A percentile compares a stretch with the other conserved stretches of the same genome.
Conservation (phyloP, 306 rosid species). For the Lablab purpureus region DNA sequence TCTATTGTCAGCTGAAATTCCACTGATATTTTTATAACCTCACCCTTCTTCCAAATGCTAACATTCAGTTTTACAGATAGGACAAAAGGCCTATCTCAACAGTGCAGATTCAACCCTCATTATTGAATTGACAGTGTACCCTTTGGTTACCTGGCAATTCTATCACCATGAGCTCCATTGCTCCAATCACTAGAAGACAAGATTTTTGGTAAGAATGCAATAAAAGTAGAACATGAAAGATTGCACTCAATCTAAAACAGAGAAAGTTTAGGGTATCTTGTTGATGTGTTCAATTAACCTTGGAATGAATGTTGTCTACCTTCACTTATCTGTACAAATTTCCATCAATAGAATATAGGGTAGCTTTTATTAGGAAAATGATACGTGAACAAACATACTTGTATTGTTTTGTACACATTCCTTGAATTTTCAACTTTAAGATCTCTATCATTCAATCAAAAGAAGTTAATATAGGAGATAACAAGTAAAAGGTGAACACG, state of each 20-base stretch:
- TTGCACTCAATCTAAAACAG: background rate
- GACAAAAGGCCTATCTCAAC: slow-evolving; percentile 65
- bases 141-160: slow-evolving; percentile 62
- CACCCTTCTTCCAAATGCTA: slow-evolving; percentile 32
- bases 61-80: slow-evolving; percentile 33
- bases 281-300: slow-evolving; percentile 29
- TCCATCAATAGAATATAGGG: slow-evolving; percentile 19
- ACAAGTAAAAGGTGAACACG: background rate
- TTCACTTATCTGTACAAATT: slow-evolving; percentile 30
- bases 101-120: slow-evolving; percentile 57
- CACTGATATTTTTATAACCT: slow-evolving; percentile 26
- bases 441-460: background rate
- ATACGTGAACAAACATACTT: background rate
- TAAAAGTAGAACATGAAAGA: slow-evolving; percentile 26
- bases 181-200: slow-evolving; percentile 55
- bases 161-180: slow-evolving; percentile 49
- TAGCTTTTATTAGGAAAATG: slow-evolving; percentile 40
- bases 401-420: background rate
- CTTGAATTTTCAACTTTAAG: background rate
- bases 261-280: slow-evolving; percentile 18
- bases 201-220: slow-evolving; percentile 30
- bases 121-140: slow-evolving; percentile 61
- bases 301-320: slow-evolving; percentile 31
- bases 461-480: slow-evolving; percentile 8
- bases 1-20: slow-evolving; percentile 22